A percentile compares a stretch with the other conserved stretches of the same genome.
phyloP scores from a whole-genome alignment of 1,284 basidiomycete genomes.

The Coriolopsis trogii region DNA sequence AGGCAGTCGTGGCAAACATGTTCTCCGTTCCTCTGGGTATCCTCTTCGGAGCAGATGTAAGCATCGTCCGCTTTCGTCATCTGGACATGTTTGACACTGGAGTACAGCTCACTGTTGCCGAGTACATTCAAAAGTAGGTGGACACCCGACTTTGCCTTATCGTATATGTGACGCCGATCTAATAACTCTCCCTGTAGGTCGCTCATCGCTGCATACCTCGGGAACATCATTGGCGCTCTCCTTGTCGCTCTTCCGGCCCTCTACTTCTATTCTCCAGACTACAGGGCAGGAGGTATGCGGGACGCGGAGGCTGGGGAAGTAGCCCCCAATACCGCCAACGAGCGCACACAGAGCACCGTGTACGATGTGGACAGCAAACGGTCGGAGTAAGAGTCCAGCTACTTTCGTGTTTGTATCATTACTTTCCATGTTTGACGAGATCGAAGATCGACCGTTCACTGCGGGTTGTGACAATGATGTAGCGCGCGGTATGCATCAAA shows the following conservation, averaged over 20 bases:
- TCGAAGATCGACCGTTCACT: too few relatives aligned
- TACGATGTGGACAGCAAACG: constrained; percentile 19
- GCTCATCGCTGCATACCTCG: constrained; percentile 66
- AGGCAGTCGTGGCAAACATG: constrained; percentile 70
- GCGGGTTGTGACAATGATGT: too few relatives aligned
- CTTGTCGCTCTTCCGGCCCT: constrained; percentile 63
- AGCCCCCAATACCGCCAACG: constrained; percentile 3
- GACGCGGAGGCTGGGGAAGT: constrained; percentile 43
- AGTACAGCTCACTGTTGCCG: constrained; percentile 51
- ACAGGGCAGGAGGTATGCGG: constrained; percentile 36
- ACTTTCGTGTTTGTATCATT: background rate
- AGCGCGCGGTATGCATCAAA: too few relatives aligned
- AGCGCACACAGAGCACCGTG: constrained; percentile 4
- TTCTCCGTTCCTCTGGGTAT: constrained; percentile 75
- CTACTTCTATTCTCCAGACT: constrained; percentile 64
- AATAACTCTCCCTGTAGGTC: constrained; percentile 43
- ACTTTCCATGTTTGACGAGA: background rate
- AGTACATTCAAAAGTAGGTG: constrained; percentile 72
- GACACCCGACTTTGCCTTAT: background rate
- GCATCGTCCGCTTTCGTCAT: constrained; percentile 20
- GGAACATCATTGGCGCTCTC: constrained; percentile 70
- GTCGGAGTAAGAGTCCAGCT: constrained; percentile 3
- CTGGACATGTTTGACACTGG: background rate
- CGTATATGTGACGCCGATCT: background rate
- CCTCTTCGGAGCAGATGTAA: constrained; percentile 67